Base-by-base conservation (phyloP, 164 flowering plant species). In the Hamamelis virginiana region DNA sequence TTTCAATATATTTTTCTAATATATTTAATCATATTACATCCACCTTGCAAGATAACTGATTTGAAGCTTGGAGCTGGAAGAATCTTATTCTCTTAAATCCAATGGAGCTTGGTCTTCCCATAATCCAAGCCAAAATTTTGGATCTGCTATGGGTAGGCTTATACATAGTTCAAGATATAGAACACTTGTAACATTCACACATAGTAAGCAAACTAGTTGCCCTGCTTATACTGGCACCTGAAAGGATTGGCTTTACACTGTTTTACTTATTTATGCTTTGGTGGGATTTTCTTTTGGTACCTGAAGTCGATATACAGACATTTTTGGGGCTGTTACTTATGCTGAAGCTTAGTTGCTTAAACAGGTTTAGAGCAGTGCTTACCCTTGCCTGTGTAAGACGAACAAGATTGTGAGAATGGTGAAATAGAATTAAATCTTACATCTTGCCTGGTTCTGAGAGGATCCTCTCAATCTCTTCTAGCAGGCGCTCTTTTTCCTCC, bases 381-480 rank as follows among this genome's bases (percentile, higher is more conserved):
- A 25, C 26, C 13, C 28, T 56, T 22, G 55, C 22, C 6, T n/a
- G 43, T 10, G 12, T 18, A 28, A 59, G 46, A 27, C n/a, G 53
- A n/a, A 50, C 6, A 50, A 55, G 58, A 55, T 10, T 1, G 55
- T 56, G 47, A 62, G 53, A 62, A 45, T 50, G 19, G 41, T 26
- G 14, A 28, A 18, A 59, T 12, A 16, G 41, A 55, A 48, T 38
- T 15, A 15, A 56, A 56, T 53, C 44, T 75, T 70, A 87, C 73
- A 84, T 78, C 50, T 74, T 82, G 22, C 82, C 81, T 26, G 87
- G 67, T 50, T 83, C 85, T 15, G 86, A 46, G 3, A 87, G 19
- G 25, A 90, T 83, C 78, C 91, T 85, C 74, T 89, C 92, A 12
- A 89, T 89, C 76, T 89, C 96, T 77, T 87, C 90, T 19, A 91